Evolutionary conservation across 257 asterid species (phyloP), one percentile per base, ranked within the genome.

Genomic region (Asclepias syriaca): DNA sequence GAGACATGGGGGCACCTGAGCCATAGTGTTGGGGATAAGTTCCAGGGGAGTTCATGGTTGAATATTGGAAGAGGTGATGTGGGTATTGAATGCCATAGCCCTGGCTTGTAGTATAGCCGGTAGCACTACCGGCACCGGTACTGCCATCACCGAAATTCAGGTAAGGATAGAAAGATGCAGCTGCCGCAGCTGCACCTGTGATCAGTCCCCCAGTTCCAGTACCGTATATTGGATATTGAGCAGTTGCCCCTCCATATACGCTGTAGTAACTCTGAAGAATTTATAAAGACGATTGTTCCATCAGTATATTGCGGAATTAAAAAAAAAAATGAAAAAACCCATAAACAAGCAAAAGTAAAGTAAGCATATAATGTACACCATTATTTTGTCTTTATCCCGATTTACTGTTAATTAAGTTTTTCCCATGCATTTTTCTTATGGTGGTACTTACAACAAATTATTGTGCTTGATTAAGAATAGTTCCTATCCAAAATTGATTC

Each of bases 1-100:
- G 88, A 66, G 94, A 86, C 39, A 84, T 83, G n/a, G 98, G 96
- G 51, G 96, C 81, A 76, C 87, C 96, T 24, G 96, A 76, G 68
- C 87, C 96, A 68, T 90, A 92, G 81, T 87, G 96, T 18, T 89
- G 94, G 53, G 98, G 88, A 67, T 86, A 90, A 72, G 81, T 81
- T 50, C 84, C 91, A 45, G 89, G 56, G 11, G 91, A 79, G 78
- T 75, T 82, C 13, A 79, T 55, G n/a, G 84, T 83, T 3, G 77
- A 85, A 73, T 92, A 92, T 75, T 83, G 96, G 80, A 82, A 84
- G 82, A 92, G 86, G 72, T 88, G 98, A 80, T 89, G 92, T 0
- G 96, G 96, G 79, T 88, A 90, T 64, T 90, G 96, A 66, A 87
- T 71, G 8, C 96, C 92, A 18, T 87, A 85, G 37, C 83, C 86